These are phyloP conservation scores for Halenospora varia DNA, from an alignment of 495 filamentous ascomycete species.

Conservation along the genomic window DNA sequence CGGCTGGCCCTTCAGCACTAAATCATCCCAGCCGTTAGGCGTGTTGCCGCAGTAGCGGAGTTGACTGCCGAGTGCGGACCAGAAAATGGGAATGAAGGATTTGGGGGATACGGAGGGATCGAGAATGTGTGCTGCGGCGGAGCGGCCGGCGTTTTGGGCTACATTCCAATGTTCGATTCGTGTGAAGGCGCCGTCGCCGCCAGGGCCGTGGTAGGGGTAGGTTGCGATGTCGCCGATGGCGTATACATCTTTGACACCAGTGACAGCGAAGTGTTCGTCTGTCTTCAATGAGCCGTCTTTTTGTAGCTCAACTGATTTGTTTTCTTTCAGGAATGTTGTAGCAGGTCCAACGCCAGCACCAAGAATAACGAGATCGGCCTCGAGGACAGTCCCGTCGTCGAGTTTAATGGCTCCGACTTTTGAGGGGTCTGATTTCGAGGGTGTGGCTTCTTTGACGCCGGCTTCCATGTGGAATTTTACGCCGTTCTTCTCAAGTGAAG, in stretches of 20 bases:
- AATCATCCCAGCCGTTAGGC: conserved; percentile 72
- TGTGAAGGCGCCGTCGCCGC: conserved; percentile 60
- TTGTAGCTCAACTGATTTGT: conserved; percentile 59
- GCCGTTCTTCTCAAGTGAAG: conserved; percentile 74
- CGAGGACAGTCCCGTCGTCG: conserved; percentile 80
- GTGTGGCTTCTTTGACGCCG: conserved; percentile 72
- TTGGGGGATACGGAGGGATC: conserved; percentile 56
- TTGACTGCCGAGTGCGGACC: conserved; percentile 87
- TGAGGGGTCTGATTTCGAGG: conserved; percentile 57
- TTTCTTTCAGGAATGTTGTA: conserved; percentile 80
- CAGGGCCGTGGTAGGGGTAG: conserved; percentile 89
- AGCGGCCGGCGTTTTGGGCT: conserved; percentile 84
- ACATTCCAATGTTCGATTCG: conserved; percentile 99
- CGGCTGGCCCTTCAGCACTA: conserved; percentile 71
- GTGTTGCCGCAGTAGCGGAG: conserved; percentile 91
- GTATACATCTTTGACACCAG: conserved; percentile 73
- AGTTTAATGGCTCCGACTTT: conserved; percentile 77
- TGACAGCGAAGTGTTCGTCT: conserved; percentile 71
- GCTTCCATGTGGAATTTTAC: conserved; percentile 83
- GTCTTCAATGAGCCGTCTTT: conserved; percentile 78
- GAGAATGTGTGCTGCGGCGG: conserved; percentile 69
- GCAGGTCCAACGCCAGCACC: conserved; percentile 86
- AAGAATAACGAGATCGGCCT: conserved; percentile 85
- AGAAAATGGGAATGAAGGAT: conserved; percentile 89
- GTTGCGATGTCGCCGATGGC: conserved; percentile 96